A percentile compares a stretch with the other conserved stretches of the same genome.
These are phyloP conservation scores for Coemansia sp. DNA, from an alignment of 192 early-diverging fungal genomes.

Conservation along the genomic window DNA sequence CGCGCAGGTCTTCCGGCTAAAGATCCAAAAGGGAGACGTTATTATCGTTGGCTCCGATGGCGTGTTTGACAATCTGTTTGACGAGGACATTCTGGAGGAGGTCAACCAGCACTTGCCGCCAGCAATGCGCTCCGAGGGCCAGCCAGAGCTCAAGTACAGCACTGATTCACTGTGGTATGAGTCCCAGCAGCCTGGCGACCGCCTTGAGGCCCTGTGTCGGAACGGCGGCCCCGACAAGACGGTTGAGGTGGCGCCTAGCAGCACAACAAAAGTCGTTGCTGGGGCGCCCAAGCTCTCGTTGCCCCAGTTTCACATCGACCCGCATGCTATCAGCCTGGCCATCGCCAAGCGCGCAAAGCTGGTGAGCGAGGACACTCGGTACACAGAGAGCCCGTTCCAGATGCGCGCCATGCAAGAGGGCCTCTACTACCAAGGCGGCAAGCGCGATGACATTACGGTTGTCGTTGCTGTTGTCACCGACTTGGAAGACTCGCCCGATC, in stretches of 20 bases:
- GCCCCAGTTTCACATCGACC: constrained; percentile 61
- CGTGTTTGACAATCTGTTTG: constrained; percentile 97
- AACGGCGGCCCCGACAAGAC: neutral
- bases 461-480: constrained; percentile 81
- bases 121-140: constrained; percentile 33
- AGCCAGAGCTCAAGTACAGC: constrained; percentile 51
- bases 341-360: constrained; percentile 73
- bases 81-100: constrained; percentile 94
- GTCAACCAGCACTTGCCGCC: constrained; percentile 57
- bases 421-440: constrained; percentile 90
- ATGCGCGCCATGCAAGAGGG: constrained; percentile 92
- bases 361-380: constrained; percentile 77
- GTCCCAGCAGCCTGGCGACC: constrained; percentile 30
- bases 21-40: constrained; percentile 89
- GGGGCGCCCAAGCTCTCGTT: constrained; percentile 27
- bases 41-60: constrained; percentile 92
- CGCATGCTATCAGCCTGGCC: constrained; percentile 74
- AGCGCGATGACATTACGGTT: constrained; percentile 93
- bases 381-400: constrained; percentile 84
- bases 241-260: constrained; percentile 8
- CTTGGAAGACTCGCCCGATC: constrained; percentile 69
- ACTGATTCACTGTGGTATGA: constrained; percentile 54
- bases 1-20: constrained; percentile 79
- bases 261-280: constrained; percentile 8
- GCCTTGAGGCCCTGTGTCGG: constrained; percentile 21